phyloP scores from a whole-genome alignment of 2,329 filamentous ascomycete species.

The Orbilia ellipsospora region DNA sequence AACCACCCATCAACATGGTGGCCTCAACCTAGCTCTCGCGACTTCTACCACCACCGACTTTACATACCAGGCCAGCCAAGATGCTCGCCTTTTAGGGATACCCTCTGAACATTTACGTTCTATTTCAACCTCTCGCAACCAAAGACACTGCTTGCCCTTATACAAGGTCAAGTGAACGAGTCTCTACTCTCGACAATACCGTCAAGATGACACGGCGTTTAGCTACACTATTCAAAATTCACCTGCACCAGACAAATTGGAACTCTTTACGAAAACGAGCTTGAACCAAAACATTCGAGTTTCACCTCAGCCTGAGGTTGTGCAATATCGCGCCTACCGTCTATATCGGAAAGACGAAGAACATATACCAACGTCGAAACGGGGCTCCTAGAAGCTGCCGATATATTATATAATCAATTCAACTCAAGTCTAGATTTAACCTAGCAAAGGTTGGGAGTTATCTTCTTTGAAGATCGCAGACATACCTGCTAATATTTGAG shows the following conservation, averaged over 20 bases:
- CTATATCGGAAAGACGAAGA: background rate
- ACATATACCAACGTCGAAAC: slow-evolving; percentile 3
- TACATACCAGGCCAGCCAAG: slow-evolving; percentile 26
- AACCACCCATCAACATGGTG: slow-evolving; percentile 23
- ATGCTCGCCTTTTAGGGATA: slow-evolving; percentile 50
- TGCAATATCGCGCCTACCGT: slow-evolving; percentile 10
- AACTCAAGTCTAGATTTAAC: slow-evolving; percentile 8
- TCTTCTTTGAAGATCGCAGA: background rate
- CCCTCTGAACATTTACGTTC: slow-evolving; percentile 26
- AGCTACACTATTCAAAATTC: slow-evolving; percentile 52
- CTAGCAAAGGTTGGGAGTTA: slow-evolving; percentile 9
- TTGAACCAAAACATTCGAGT: slow-evolving; percentile 24
- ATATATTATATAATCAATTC: slow-evolving; percentile 1
- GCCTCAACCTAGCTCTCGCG: slow-evolving; percentile 21
- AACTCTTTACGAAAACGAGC: slow-evolving; percentile 53
- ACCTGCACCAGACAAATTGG: slow-evolving; percentile 55
- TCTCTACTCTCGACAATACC: slow-evolving; percentile 52
- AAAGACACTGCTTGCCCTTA: slow-evolving; percentile 31
- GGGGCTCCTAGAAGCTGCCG: slow-evolving; percentile 10
- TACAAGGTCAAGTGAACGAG: slow-evolving; percentile 48
- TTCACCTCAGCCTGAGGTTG: background rate
- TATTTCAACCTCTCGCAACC: slow-evolving; percentile 19
- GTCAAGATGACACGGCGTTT: slow-evolving; percentile 56
- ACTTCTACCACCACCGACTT: background rate
- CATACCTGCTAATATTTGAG: slow-evolving; percentile 2